These are phyloP conservation scores for Fusarium pseudonygamai DNA, from an alignment of 2,329 filamentous ascomycete genomes.

Conservation along the genomic window DNA sequence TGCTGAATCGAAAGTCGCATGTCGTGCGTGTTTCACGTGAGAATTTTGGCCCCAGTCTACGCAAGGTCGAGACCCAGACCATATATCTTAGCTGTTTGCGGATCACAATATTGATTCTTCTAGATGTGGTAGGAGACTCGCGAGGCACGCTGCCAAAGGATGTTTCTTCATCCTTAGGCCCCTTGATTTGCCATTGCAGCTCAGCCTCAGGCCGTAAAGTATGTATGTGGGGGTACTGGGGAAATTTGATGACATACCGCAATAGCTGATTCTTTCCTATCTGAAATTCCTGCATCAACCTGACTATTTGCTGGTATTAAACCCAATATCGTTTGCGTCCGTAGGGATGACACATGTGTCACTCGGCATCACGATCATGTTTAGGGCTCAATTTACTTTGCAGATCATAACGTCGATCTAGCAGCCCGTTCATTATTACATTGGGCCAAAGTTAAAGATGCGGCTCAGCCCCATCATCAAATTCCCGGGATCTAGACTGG, in stretches of 20 bases:
- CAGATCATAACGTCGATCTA: slow-evolving; percentile 7
- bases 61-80: background rate
- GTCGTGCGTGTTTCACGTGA: background rate
- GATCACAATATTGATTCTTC: slow-evolving; percentile 11
- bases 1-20: background rate
- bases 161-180: background rate
- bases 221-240: slow-evolving; percentile 20
- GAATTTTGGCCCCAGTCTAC: background rate
- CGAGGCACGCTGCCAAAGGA: background rate
- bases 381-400: background rate
- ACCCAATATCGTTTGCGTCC: background rate
- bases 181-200: slow-evolving; percentile 14
- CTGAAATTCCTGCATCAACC: background rate
- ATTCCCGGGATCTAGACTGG: background rate
- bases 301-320: background rate
- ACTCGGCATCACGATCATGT: background rate
- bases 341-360: background rate
- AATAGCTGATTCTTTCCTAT: slow-evolving; percentile 2
- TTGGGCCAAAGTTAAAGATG: slow-evolving; percentile 1
- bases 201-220: background rate
- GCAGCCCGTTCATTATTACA: background rate
- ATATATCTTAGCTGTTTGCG: background rate
- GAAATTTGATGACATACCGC: slow-evolving; percentile 24
- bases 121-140: background rate
- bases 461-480: slow-evolving; percentile 5